Evolutionary conservation across 345 rosid species (phyloP), one percentile per base, ranked within the genome.

Genomic region (Salix arbutifolia): DNA sequence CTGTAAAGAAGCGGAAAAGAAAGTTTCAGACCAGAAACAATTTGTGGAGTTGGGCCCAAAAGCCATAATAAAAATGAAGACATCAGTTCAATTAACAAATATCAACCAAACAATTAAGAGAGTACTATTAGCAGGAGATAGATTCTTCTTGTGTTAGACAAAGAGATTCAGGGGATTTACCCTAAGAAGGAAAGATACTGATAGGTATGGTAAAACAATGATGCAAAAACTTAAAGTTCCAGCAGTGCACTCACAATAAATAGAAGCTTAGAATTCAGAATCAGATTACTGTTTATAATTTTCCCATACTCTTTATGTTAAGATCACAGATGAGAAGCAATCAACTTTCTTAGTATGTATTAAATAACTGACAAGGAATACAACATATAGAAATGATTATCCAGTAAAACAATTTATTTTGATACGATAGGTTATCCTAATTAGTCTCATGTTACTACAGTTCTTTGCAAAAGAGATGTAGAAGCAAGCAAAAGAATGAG

Each of bases 1-100:
- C 84, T 86, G 84, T 76, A 82, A 69, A 75, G 23, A 70, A 65
- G 68, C 61, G 74, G 10, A 76, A 77, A 66, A 81, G 28, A 80
- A 58, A 56, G 21, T 23, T 52, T 53, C 35, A 19, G 31, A 37
- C 80, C 18, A 67, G 18, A 37, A 25, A 25, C 69, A 74, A 16
- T 38, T 38, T 50, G 28, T 37, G 50, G 50, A 76, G 53, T 46
- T 14, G 65, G 25, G 25, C 44, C 25, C 9, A 46, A 56, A 53
- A 78, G 68, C 30, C 37, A 10, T 68, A 75, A 40, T 21, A 65
- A 70, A 31, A 53, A 53, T 53, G 61, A 48, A 69, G 25, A 26
- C 66, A 53, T 44, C 66, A 48, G 35, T 69, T 64, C 65, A 73
- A 33, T 40, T 31, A 73, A 61, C 68, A 26, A 42, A 40, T 73